Base-by-base conservation (phyloP, 106 monocot species). In the Dendrobium catenatum region DNA sequence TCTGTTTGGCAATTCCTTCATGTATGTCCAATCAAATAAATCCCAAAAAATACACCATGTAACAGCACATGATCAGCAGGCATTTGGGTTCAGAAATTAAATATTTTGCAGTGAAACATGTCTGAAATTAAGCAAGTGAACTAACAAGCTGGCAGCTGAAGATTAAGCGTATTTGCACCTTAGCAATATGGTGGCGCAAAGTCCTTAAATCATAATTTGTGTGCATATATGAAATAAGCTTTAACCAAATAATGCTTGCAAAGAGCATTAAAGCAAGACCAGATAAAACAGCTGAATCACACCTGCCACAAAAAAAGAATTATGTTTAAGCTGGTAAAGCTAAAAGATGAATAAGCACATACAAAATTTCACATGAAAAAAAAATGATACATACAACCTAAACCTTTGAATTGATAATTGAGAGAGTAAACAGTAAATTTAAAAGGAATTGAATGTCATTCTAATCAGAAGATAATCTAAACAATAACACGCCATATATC, bases 171-270 rank as follows among this genome's bases (percentile, higher is more conserved):
- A 29, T 37, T 70, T 37, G 78, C 73, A 99, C 99, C 99, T 90
- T 91, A 79, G 89, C 68, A 73, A 68, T 74, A 78, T 83, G 84
- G 77, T 87, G 81, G 5, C 86, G 81, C 74, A 93, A 68, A 80
- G 70, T 22, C 77, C 99, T 84, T 29, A 95, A 80, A 85, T 99
- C 99, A 86, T 89, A 90, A 82, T 89, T 99, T 84, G 95, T 93
- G 80, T 99, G 99, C 8, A 93, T 95, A 86, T 86, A 99, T 4
- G 99, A 99, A 18, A 99, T 87, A 81, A 99, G 88, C 89, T 99
- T 99, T 86, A 99, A 80, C 99, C 99, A 99, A 86, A 91, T 78
- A 84, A 91, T 88, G 82, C 93, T 82, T 46, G 91, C 90, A 86
- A 88, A 78, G 27, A 99, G 82, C 95, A 99, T 99, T 55, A 99